Evolutionary conservation across 2,329 filamentous ascomycete species (phyloP).

Genomic region (Ampelomyces quisqualis): DNA sequence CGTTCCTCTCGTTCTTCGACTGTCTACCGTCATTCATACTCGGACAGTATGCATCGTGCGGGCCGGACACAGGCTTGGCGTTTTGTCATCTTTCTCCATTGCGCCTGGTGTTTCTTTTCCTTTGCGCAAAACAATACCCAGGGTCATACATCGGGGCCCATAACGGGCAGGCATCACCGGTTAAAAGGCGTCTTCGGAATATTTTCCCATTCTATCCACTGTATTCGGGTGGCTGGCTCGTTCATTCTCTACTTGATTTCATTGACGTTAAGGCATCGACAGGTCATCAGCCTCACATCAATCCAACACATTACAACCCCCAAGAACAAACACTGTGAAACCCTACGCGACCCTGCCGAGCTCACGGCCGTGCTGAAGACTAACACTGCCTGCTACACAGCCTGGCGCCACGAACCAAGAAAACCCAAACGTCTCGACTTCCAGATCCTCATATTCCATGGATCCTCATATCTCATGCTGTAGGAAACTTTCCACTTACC

Average conservation of each 20-base stretch:
- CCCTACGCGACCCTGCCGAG: no score
- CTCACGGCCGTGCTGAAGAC: no score
- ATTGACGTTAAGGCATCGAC: no score
- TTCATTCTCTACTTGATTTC: no score
- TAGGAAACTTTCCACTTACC: constrained; percentile 2
- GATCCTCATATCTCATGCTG: no score
- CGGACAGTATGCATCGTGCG: not conserved
- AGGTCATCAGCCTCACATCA: no score
- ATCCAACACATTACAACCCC: no score
- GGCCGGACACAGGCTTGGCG: not conserved
- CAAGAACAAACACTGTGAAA: no score
- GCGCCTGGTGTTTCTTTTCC: not conserved
- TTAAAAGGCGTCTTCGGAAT: not conserved
- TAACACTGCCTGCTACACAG: no score
- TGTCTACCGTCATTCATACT: no score
- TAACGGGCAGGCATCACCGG: not conserved
- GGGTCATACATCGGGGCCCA: not conserved
- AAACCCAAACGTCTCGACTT: not conserved
- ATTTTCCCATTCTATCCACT: not conserved
- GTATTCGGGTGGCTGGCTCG: no score
- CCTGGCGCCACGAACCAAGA: not conserved
- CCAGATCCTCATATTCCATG: not conserved
- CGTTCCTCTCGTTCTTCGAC: no score
- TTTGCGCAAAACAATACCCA: constrained; percentile 1
- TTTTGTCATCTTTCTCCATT: not conserved